Percentiles rank a stretch among this genome's conserved stretches.
These are phyloP conservation scores for Linum lewisii DNA, from an alignment of 345 rosid species.

Conservation along the genomic window DNA sequence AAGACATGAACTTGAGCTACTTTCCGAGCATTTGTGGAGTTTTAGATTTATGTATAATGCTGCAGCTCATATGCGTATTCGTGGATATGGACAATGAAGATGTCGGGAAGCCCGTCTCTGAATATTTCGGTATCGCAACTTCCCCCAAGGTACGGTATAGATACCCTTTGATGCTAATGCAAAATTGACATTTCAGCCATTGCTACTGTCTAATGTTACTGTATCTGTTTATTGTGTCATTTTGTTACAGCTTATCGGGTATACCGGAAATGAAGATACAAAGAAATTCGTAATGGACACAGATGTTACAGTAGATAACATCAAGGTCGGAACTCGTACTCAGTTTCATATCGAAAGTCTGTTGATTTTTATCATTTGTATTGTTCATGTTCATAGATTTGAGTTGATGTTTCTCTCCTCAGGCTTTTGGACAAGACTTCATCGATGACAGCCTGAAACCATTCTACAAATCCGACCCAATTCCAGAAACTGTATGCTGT, in stretches of 20 bases:
- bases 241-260: conserved; percentile 58
- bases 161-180: too few species aligned
- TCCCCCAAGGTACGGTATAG: conserved; percentile 70
- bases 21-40: neutral
- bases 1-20: neutral
- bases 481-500: conserved; percentile 72
- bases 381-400: neutral
- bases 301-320: conserved; percentile 51
- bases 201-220: neutral
- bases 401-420: conserved; percentile 8
- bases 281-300: conserved; percentile 58
- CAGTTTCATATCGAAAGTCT: neutral
- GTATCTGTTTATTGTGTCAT: conserved; percentile 7
- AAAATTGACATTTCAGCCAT: conserved; percentile 8
- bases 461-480: conserved; percentile 83
- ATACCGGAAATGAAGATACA: conserved; percentile 78
- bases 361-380: neutral
- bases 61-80: conserved; percentile 78
- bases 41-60: neutral
- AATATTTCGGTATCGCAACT: conserved; percentile 70
- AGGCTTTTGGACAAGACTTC: conserved; percentile 71
- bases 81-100: conserved; percentile 94
- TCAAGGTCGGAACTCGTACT: conserved; percentile 46
- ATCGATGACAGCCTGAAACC: conserved; percentile 78
- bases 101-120: conserved; percentile 83